Evolutionary conservation across 1,139 yeast species (phyloP).

Genomic region (Kazachstania sp.): DNA sequence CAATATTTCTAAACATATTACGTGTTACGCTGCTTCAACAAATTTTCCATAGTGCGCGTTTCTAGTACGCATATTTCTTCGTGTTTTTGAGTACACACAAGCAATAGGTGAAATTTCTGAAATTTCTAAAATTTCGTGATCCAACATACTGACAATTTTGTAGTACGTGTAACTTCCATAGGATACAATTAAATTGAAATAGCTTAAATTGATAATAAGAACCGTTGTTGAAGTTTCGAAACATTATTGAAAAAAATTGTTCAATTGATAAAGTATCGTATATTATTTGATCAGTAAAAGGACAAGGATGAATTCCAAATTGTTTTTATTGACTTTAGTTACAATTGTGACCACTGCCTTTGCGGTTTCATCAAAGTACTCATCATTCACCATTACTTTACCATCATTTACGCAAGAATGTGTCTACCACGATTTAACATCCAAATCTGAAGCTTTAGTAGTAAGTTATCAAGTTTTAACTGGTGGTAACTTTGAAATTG

Average conservation of each 20-base stretch:
- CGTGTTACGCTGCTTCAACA: not conserved
- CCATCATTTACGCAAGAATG: constrained; percentile 38
- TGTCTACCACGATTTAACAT: constrained; percentile 30
- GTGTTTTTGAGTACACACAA: no score
- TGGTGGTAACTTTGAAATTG: constrained; percentile 63
- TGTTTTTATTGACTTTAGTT: constrained; percentile 5
- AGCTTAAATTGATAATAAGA: no score
- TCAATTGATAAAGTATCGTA: not conserved
- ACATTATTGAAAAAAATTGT: no score
- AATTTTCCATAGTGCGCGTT: not conserved
- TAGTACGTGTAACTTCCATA: no score
- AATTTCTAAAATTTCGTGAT: not conserved
- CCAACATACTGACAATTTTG: not conserved
- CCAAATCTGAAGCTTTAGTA: constrained; percentile 33
- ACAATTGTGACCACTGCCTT: constrained; percentile 8
- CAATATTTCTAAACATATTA: not conserved
- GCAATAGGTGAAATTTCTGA: no score
- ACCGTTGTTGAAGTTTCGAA: no score
- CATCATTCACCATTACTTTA: constrained; percentile 31
- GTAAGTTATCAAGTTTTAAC: constrained; percentile 45
- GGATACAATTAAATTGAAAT: no score
- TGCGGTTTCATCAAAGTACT: constrained; percentile 23
- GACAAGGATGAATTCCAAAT: constrained; percentile 3
- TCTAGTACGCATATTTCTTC: not conserved
- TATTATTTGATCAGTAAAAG: not conserved